These are phyloP conservation scores for Zymoseptoria pseudotritici DNA, from an alignment of 2,329 filamentous ascomycete species.

Conservation along the genomic window DNA sequence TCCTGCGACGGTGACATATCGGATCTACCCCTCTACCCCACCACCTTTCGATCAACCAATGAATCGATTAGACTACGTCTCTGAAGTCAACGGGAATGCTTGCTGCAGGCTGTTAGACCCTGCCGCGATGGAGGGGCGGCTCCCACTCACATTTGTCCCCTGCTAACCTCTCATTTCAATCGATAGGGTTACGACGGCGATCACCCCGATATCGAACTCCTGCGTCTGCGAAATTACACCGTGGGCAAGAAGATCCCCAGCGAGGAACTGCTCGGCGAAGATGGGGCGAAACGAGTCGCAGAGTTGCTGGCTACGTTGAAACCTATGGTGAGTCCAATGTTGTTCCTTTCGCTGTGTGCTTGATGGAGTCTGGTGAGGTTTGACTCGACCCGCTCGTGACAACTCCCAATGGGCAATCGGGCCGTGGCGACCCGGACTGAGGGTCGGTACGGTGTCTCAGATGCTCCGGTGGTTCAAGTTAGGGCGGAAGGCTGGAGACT, in stretches of 20 bases:
- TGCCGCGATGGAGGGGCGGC: neutral
- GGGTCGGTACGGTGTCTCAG: neutral
- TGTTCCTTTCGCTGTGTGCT: neutral
- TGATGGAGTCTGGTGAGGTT: neutral
- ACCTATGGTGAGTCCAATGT: constrained; percentile 62
- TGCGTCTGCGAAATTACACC: constrained; percentile 75
- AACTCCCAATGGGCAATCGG: neutral
- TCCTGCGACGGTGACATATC: neutral
- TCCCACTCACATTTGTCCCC: neutral
- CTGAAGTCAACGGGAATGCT: neutral
- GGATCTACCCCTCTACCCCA: neutral
- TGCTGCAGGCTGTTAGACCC: neutral
- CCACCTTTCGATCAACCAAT: neutral
- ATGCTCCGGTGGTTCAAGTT: neutral
- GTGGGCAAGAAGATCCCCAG: constrained; percentile 61
- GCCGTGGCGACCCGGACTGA: neutral
- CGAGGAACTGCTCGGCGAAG: constrained; percentile 52
- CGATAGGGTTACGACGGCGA: constrained; percentile 63
- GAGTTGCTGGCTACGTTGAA: constrained; percentile 61
- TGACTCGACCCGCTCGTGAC: neutral
- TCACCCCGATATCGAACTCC: constrained; percentile 70
- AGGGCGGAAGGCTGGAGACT: neutral
- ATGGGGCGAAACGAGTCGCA: constrained; percentile 58
- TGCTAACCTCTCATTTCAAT: neutral
- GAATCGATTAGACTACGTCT: neutral